Percentiles rank a stretch among this genome's conserved stretches.
These are phyloP conservation scores for Knoxdaviesia capensis DNA, from an alignment of 2,329 filamentous ascomycete species.

Conservation along the genomic window DNA sequence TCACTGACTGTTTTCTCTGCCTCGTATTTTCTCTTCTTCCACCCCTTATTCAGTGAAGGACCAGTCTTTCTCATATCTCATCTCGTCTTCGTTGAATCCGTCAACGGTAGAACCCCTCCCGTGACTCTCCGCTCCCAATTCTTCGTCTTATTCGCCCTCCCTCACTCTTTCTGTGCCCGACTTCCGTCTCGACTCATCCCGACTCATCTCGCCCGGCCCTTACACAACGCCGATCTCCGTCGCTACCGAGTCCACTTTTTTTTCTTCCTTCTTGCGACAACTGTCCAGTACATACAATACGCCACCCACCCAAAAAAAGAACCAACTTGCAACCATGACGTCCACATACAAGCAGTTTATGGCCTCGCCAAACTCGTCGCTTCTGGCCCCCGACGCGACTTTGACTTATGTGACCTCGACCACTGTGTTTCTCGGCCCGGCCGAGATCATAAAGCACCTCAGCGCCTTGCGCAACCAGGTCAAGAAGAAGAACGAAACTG, in stretches of 20 bases:
- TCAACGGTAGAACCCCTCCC: too few species aligned
- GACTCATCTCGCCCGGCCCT: too few species aligned
- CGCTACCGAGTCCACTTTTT: too few species aligned
- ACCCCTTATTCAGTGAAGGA: not conserved
- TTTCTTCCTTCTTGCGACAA: too few species aligned
- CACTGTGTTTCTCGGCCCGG: slow-evolving; percentile 47
- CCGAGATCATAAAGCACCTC: slow-evolving; percentile 70
- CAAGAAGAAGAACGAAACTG: slow-evolving; percentile 63
- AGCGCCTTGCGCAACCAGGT: slow-evolving; percentile 49
- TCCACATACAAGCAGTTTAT: slow-evolving; percentile 53
- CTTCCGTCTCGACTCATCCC: too few species aligned
- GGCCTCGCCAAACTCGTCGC: slow-evolving; percentile 39
- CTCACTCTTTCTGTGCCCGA: too few species aligned
- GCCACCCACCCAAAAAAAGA: not conserved
- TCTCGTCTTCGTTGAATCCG: not conserved
- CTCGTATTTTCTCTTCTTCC: too few species aligned
- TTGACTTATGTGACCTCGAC: slow-evolving; percentile 84
- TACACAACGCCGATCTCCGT: too few species aligned
- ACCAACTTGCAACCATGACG: slow-evolving; percentile 5
- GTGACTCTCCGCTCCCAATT: too few species aligned
- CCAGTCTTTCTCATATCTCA: not conserved
- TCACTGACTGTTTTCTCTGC: too few species aligned
- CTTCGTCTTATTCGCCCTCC: too few species aligned
- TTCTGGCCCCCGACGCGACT: slow-evolving; percentile 44
- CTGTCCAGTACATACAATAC: not conserved